Conservation (phyloP, 1,284 basidiomycete genomes). For the Coniophora puteana region DNA sequence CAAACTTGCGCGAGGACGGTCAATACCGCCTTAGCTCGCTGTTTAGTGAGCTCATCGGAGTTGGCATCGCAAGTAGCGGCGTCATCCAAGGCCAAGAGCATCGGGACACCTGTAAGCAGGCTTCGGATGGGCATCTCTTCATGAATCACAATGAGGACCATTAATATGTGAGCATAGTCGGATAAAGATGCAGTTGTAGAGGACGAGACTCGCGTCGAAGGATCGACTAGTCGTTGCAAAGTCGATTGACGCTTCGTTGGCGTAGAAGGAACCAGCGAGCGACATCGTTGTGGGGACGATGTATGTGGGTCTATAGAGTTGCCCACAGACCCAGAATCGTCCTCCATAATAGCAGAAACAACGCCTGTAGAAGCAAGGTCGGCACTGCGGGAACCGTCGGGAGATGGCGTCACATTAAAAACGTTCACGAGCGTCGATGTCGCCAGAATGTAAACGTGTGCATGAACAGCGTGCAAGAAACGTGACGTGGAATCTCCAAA, state of each 20-base stretch:
- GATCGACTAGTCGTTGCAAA: constrained; percentile 48
- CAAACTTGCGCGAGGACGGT: constrained; percentile 67
- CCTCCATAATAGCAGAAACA: constrained; percentile 34
- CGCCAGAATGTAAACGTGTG: constrained; percentile 75
- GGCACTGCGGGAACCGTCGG: constrained; percentile 31
- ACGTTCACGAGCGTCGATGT: constrained; percentile 56
- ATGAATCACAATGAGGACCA: constrained; percentile 67
- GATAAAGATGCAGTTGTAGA: constrained; percentile 56
- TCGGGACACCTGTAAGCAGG: constrained; percentile 77
- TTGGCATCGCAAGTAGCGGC: constrained; percentile 43
- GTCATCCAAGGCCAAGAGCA: constrained; percentile 75
- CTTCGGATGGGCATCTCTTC: constrained; percentile 70
- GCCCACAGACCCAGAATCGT: constrained; percentile 18
- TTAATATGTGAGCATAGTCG: constrained; percentile 77
- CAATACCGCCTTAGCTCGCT: constrained; percentile 56
- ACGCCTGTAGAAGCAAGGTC: constrained; percentile 33
- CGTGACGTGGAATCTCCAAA: constrained; percentile 63
- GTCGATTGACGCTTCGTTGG: constrained; percentile 55
- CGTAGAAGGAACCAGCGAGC: constrained; percentile 42
- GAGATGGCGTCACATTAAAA: constrained; percentile 38
- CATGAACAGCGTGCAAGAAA: constrained; percentile 76
- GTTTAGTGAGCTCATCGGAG: constrained; percentile 35
- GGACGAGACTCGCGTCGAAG: constrained; percentile 38
- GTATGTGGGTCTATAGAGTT: constrained; percentile 18
- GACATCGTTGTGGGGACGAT: constrained; percentile 38